A percentile compares a stretch with the other conserved stretches of the same genome.
Evolutionary conservation across 2,329 filamentous ascomycete species (phyloP).

Genomic region (Neofusicoccum sp.): DNA sequence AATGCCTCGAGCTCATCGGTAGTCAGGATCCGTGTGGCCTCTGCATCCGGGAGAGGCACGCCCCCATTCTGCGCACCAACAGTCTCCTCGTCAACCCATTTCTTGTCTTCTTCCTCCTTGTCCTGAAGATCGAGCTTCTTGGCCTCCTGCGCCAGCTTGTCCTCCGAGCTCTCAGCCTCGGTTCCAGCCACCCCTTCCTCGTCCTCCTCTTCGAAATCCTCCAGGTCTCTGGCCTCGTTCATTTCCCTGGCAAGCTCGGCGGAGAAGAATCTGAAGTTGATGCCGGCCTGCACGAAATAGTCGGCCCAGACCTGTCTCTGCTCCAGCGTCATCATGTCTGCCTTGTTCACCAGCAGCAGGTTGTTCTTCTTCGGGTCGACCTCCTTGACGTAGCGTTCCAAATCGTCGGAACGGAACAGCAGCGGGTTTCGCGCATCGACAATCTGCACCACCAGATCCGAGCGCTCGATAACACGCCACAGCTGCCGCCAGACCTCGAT

Average conservation of each 20-base stretch:
- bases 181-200: constrained; percentile 34
- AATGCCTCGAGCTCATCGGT: constrained; percentile 89
- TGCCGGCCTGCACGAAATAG: constrained; percentile 75
- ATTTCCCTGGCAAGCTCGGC: constrained; percentile 86
- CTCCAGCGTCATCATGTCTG: constrained; percentile 92
- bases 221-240: constrained; percentile 68
- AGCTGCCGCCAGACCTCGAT: constrained; percentile 96
- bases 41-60: constrained; percentile 37
- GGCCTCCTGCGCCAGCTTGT: constrained; percentile 43
- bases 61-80: constrained; percentile 31
- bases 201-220: constrained; percentile 48
- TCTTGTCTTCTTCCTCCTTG: constrained; percentile 38
- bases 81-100: constrained; percentile 42
- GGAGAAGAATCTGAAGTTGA: constrained; percentile 95
- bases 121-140: constrained; percentile 49
- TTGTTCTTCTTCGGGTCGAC: constrained; percentile 87
- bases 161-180: constrained; percentile 51
- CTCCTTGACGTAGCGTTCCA: constrained; percentile 92
- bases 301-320: constrained; percentile 84
- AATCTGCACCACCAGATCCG: constrained; percentile 94
- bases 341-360: constrained; percentile 92
- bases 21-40: constrained; percentile 71
- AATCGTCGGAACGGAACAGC: constrained; percentile 88
- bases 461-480: constrained; percentile 97
- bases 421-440: constrained; percentile 95